A percentile compares a stretch with the other conserved stretches of the same genome.
phyloP scores from a whole-genome alignment of 768 basidiomycete species.

The Clitopilus passeckerianus region DNA sequence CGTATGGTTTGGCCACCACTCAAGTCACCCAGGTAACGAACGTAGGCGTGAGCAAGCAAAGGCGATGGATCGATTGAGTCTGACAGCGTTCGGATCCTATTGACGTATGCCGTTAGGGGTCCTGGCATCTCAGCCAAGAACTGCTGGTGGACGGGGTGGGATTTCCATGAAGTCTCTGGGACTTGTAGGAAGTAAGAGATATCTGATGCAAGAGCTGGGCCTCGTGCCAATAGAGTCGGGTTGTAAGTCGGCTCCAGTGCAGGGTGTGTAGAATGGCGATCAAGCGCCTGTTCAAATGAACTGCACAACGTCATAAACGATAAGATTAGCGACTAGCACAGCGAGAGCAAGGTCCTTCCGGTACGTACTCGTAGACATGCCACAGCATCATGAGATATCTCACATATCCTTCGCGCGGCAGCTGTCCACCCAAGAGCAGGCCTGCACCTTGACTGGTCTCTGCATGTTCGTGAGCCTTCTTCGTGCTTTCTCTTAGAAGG shows the following conservation, averaged over 20 bases:
- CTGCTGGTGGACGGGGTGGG: slow-evolving; percentile 46
- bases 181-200: slow-evolving; percentile 57
- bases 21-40: slow-evolving; percentile 79
- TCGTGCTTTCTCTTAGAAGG: slow-evolving; percentile 41
- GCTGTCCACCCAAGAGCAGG: slow-evolving; percentile 52
- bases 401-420: slow-evolving; percentile 61
- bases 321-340: background rate
- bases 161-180: slow-evolving; percentile 46
- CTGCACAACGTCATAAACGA: slow-evolving; percentile 27
- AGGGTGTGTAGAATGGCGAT: slow-evolving; percentile 55
- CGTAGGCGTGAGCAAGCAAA: slow-evolving; percentile 75
- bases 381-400: slow-evolving; percentile 74
- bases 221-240: slow-evolving; percentile 62
- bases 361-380: slow-evolving; percentile 69
- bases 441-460: slow-evolving; percentile 54
- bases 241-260: slow-evolving; percentile 67
- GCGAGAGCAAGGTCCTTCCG: background rate
- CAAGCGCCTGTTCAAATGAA: slow-evolving; percentile 47
- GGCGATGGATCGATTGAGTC: slow-evolving; percentile 38
- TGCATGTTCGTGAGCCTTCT: slow-evolving; percentile 51
- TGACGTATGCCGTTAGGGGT: slow-evolving; percentile 46
- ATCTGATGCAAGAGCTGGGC: slow-evolving; percentile 56
- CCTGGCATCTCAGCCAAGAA: slow-evolving; percentile 43
- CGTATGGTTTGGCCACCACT: slow-evolving; percentile 75
- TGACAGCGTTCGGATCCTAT: slow-evolving; percentile 46